Evolutionary conservation across 176 grass and related monocot species (phyloP).

Genomic region (Triticum urartu): DNA sequence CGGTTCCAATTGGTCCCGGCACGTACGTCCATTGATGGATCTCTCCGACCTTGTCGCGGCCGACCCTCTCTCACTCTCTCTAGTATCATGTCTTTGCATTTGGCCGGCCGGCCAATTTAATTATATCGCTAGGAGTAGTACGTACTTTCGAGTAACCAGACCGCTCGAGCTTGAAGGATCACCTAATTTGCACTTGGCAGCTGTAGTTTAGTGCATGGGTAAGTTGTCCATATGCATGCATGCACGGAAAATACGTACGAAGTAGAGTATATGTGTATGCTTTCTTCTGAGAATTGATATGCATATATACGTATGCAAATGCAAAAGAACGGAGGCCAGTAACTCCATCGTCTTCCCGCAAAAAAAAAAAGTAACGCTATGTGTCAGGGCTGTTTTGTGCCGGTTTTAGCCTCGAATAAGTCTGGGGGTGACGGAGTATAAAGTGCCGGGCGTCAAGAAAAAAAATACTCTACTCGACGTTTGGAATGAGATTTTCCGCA

Average conservation of each 20-base stretch:
- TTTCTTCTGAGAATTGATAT: too few relatives aligned
- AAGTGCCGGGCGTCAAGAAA: too few relatives aligned
- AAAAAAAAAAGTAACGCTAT: too few relatives aligned
- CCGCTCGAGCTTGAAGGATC: background rate
- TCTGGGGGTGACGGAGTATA: too few relatives aligned
- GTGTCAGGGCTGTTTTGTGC: too few relatives aligned
- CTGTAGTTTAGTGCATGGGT: background rate
- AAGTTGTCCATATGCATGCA: background rate
- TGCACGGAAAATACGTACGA: background rate
- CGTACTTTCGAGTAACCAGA: background rate
- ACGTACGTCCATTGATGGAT: conserved; percentile 19
- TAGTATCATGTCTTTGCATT: background rate
- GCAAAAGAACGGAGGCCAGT: too few relatives aligned
- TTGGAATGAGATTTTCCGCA: background rate
- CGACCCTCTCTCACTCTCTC: background rate
- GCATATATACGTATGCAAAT: too few relatives aligned
- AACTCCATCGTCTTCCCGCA: too few relatives aligned
- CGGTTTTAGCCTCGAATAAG: too few relatives aligned
- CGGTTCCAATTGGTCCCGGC: conserved; percentile 20
- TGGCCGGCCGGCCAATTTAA: background rate
- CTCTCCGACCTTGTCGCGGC: background rate
- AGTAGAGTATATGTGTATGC: too few relatives aligned
- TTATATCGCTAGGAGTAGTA: background rate
- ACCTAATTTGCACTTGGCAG: background rate
- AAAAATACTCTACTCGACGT: background rate